Evolutionary conservation across 176 grass and related monocot species (phyloP).

Genomic region (Olyra latifolia): DNA sequence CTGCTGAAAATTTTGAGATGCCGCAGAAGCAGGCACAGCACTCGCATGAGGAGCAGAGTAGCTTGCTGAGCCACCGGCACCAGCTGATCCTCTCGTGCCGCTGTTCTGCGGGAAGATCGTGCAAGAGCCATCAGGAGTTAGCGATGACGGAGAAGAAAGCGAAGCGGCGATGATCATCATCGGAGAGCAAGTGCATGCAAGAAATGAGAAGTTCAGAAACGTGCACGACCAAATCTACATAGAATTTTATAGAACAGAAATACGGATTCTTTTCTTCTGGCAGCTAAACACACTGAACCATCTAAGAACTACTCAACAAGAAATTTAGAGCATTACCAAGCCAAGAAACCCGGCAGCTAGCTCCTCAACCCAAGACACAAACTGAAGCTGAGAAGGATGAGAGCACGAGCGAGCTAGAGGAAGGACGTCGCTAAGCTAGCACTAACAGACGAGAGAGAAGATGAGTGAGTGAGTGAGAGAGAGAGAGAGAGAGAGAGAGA

Average conservation of each 20-base stretch:
- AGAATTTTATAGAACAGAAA: background rate
- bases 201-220: background rate
- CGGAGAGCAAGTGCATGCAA: background rate
- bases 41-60: slow-evolving; percentile 12
- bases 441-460: no score
- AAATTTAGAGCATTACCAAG: slow-evolving; percentile 26
- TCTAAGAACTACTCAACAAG: background rate
- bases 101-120: background rate
- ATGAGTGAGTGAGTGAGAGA: no score
- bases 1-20: background rate
- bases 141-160: no score
- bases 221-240: background rate
- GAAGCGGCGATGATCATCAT: background rate
- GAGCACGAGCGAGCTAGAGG: no score
- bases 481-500: no score
- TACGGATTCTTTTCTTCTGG: background rate
- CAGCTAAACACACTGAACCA: background rate
- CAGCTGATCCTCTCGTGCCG: background rate
- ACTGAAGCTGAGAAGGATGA: no score
- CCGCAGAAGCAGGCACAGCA: background rate
- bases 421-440: no score
- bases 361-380: no score
- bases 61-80: background rate
- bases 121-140: background rate
- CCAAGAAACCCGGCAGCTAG: background rate